These are phyloP conservation scores for Ophiobolus disseminans DNA, from an alignment of 2,329 filamentous ascomycete species.

Conservation along the genomic window DNA sequence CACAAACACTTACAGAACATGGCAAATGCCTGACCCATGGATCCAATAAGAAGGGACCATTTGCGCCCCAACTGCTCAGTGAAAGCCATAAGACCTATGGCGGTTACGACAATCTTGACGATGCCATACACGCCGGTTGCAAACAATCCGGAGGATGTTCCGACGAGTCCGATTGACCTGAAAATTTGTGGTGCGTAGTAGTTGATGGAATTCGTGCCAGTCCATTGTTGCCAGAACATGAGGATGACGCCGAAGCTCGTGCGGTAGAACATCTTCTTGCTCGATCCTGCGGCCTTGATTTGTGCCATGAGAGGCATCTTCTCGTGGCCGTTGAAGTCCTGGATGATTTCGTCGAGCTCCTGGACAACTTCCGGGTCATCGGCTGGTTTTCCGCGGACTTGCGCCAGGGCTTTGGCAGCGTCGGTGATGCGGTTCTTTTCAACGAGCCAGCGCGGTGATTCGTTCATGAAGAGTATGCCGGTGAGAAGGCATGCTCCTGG, in stretches of 20 bases:
- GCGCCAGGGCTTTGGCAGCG: conserved; percentile 51
- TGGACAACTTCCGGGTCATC: conserved; percentile 47
- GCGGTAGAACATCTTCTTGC: conserved; percentile 50
- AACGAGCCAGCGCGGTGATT: conserved; percentile 63
- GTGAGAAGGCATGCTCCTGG: conserved; percentile 59
- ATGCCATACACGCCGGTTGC: conserved; percentile 57
- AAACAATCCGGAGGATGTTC: conserved; percentile 51
- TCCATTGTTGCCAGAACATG: conserved; percentile 55
- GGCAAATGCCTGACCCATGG: conserved; percentile 52
- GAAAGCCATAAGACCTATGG: conserved; percentile 53
- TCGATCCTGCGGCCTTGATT: conserved; percentile 47
- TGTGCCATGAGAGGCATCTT: conserved; percentile 50
- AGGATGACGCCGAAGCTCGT: conserved; percentile 52
- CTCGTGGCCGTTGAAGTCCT: conserved; percentile 53
- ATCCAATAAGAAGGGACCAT: conserved; percentile 54
- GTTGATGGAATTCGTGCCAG: conserved; percentile 48
- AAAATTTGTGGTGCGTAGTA: conserved; percentile 57
- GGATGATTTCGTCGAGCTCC: conserved; percentile 53
- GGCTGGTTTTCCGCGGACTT: conserved; percentile 46
- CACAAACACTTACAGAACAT: conserved; percentile 36
- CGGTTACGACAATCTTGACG: conserved; percentile 55
- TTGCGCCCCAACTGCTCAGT: conserved; percentile 56
- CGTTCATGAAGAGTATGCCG: conserved; percentile 60
- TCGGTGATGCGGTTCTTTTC: conserved; percentile 57
- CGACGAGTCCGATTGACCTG: conserved; percentile 50